These are phyloP conservation scores for Asparagopsis taxiformis DNA, from an alignment of 31 red algal genomes.

Conservation along the genomic window DNA sequence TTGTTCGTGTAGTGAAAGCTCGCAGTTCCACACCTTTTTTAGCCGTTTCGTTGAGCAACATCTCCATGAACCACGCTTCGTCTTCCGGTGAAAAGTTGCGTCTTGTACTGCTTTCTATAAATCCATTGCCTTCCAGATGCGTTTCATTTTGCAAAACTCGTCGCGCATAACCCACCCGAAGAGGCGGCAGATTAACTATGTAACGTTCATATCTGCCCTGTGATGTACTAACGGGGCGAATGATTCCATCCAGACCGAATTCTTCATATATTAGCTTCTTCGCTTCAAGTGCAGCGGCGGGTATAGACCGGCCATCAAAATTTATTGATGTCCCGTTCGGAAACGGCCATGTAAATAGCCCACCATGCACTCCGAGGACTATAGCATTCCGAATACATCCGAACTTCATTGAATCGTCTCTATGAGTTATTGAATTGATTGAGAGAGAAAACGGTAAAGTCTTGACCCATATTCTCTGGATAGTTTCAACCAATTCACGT, in stretches of 20 bases:
- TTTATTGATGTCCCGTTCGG: neutral
- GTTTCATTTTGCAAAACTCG: too few species aligned
- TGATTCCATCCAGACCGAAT: too few species aligned
- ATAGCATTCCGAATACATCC: slow-evolving; percentile 11
- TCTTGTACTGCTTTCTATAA: slow-evolving; percentile 11
- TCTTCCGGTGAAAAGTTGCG: slow-evolving; percentile 32
- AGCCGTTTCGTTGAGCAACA: slow-evolving; percentile 33
- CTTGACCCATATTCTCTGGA: too few species aligned
- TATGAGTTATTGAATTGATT: too few species aligned
- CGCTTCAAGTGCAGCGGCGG: neutral
- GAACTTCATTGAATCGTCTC: too few species aligned
- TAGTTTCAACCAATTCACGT: too few species aligned
- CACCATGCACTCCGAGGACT: neutral
- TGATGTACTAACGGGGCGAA: neutral
- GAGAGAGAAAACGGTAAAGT: too few species aligned
- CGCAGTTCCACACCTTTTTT: neutral
- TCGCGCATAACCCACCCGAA: slow-evolving; percentile 28
- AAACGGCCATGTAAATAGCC: slow-evolving; percentile 5
- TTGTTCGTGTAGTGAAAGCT: neutral
- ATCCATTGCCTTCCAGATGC: too few species aligned
- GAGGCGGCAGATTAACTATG: slow-evolving; percentile 16
- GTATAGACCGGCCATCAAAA: slow-evolving; percentile 3
- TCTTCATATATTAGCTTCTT: neutral
- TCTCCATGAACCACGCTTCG: slow-evolving; percentile 49
- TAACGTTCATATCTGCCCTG: neutral